Evolutionary conservation across 805 yeast genomes (phyloP).

Genomic region (Lipomyces yamadae): DNA sequence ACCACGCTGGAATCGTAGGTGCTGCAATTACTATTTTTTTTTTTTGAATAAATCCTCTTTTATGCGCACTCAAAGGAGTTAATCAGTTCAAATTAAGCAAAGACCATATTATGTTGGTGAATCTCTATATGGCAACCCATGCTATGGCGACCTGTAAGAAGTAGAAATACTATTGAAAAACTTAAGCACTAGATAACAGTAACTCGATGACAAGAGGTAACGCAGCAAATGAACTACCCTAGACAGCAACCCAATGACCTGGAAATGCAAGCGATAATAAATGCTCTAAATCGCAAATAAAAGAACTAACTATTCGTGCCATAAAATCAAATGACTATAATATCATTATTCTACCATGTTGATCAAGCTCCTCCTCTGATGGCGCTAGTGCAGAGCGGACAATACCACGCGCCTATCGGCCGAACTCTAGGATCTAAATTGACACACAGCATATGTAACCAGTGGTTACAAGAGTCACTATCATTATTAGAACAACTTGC

Average conservation of each 20-base stretch:
- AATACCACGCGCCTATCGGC: constrained; percentile 23
- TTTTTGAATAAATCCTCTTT: no score
- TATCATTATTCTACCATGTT: background rate
- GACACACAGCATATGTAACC: constrained; percentile 32
- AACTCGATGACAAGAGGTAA: background rate
- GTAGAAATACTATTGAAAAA: background rate
- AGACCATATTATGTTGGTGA: no score
- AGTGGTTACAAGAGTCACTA: constrained; percentile 29
- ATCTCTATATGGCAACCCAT: background rate
- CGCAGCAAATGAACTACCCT: background rate
- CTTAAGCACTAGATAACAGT: background rate
- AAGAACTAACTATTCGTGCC: background rate
- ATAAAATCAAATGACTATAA: background rate
- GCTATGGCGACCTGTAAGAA: background rate
- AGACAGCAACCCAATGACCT: background rate
- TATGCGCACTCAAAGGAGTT: no score
- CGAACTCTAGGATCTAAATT: constrained; percentile 15
- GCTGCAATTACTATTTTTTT: no score
- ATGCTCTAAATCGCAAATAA: background rate
- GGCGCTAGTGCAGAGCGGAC: constrained; percentile 29
- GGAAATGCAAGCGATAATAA: background rate
- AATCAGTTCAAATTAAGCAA: no score
- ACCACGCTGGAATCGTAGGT: no score
- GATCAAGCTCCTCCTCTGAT: background rate
- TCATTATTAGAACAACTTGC: background rate